These are phyloP conservation scores for Wickerhamiella parazyma DNA, from an alignment of 805 yeast species.

Conservation along the genomic window DNA sequence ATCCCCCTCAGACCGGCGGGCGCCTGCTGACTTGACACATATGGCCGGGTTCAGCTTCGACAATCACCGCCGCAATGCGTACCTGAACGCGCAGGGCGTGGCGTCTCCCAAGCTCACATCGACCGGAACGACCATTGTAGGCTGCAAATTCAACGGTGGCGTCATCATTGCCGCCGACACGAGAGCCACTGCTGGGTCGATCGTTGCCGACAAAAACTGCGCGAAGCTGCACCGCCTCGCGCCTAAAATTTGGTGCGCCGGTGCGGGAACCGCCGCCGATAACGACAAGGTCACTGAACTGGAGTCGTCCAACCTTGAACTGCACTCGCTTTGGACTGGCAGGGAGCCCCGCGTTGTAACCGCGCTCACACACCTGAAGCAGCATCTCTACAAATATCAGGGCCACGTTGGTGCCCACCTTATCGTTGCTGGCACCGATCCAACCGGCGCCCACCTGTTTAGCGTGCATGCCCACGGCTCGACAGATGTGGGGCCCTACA, in stretches of 20 bases:
- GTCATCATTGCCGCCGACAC: slow-evolving; percentile 98
- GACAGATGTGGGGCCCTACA: slow-evolving; percentile 88
- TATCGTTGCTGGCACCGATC: slow-evolving; percentile 96
- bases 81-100: slow-evolving; percentile 56
- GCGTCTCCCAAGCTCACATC: slow-evolving; percentile 82
- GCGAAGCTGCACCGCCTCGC: slow-evolving; percentile 84
- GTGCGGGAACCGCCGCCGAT: slow-evolving; percentile 99
- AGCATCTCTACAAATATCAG: slow-evolving; percentile 90
- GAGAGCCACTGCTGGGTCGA: slow-evolving; percentile 90
- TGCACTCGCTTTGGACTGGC: slow-evolving; percentile 70
- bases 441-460: slow-evolving; percentile 87
- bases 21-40: neutral
- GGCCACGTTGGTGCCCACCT: slow-evolving; percentile 96
- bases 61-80: slow-evolving; percentile 79
- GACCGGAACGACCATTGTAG: slow-evolving; percentile 98
- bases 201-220: slow-evolving; percentile 97
- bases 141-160: slow-evolving; percentile 84
- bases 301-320: slow-evolving; percentile 78
- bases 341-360: slow-evolving; percentile 90
- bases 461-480: slow-evolving; percentile 97
- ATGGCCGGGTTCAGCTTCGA: slow-evolving; percentile 93
- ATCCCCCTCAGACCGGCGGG: no score
- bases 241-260: slow-evolving; percentile 97
- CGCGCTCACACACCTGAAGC: slow-evolving; percentile 83
- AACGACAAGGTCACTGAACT: slow-evolving; percentile 95